A percentile compares a stretch with the other conserved stretches of the same genome.
phyloP scores from a whole-genome alignment of 2,329 filamentous ascomycete species.

The Tolypocladium sp. region DNA sequence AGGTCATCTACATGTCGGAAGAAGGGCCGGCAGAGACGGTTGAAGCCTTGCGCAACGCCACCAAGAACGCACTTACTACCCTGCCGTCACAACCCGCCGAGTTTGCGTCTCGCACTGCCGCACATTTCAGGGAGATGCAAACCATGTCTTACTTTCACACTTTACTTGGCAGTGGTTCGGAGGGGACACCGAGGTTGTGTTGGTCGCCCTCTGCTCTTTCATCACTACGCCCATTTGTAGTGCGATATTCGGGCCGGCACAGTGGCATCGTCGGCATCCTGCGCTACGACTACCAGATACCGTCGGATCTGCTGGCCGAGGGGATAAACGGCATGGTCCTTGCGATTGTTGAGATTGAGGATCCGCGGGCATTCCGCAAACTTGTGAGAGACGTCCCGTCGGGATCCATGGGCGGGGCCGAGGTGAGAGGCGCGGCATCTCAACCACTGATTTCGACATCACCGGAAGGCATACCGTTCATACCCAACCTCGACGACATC shows the following conservation, averaged over 20 bases:
- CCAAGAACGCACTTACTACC: constrained; percentile 32
- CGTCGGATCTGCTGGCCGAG: constrained; percentile 49
- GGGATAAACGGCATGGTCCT: constrained; percentile 64
- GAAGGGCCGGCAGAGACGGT: constrained; percentile 51
- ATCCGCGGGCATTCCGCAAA: constrained; percentile 36
- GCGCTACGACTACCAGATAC: constrained; percentile 56
- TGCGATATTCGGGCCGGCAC: constrained; percentile 44
- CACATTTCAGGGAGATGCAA: constrained; percentile 64
- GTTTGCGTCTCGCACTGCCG: constrained; percentile 47
- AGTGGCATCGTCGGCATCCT: constrained; percentile 55
- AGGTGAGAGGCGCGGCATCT: neutral
- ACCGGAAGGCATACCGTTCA: constrained; percentile 51
- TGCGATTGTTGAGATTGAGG: constrained; percentile 55
- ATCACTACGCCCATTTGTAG: constrained; percentile 47
- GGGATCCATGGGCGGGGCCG: neutral
- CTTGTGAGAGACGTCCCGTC: constrained; percentile 7
- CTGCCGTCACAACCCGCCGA: constrained; percentile 53
- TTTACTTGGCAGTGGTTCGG: neutral
- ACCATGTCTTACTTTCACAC: constrained; percentile 71
- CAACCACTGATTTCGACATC: constrained; percentile 10
- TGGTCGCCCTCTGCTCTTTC: constrained; percentile 51
- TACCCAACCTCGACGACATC: constrained; percentile 43
- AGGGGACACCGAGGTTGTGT: constrained; percentile 9
- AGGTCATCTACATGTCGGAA: constrained; percentile 61
- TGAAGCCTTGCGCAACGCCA: constrained; percentile 38